Conservation (phyloP, 2,329 filamentous ascomycete species). For the Diaporthe batatas region DNA sequence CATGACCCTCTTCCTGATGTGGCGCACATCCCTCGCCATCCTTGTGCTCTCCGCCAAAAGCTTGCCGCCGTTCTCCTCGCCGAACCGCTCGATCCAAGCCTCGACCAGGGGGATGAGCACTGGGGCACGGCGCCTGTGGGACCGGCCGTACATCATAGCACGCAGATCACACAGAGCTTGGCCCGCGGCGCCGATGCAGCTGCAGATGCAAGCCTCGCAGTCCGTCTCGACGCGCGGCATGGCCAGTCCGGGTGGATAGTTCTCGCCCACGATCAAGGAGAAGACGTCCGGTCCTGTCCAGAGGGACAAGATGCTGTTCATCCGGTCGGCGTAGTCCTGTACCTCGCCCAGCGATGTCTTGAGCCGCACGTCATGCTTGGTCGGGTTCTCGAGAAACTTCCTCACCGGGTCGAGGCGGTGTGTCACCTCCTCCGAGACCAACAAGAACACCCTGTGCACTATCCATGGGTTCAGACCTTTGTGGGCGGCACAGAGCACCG, state of each 20-base stretch:
- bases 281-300: conserved; percentile 41
- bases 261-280: conserved; percentile 40
- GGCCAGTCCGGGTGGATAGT: conserved; percentile 42
- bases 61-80: conserved; percentile 6
- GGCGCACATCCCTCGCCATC: conserved; percentile 35
- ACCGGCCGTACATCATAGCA: conserved; percentile 57
- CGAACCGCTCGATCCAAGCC: conserved; percentile 57
- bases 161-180: conserved; percentile 60
- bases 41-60: conserved; percentile 29
- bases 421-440: conserved; percentile 58
- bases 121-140: conserved; percentile 47
- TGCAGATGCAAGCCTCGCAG: conserved; percentile 68
- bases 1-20: conserved; percentile 16
- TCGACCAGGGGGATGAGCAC: conserved; percentile 57
- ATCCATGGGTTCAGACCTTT: conserved; percentile 44
- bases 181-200: conserved; percentile 60
- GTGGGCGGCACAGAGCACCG: conserved; percentile 45
- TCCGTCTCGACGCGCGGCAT: conserved; percentile 50
- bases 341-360: conserved; percentile 38
- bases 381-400: conserved; percentile 39
- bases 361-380: conserved; percentile 39
- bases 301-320: conserved; percentile 36
- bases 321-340: conserved; percentile 49
- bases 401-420: conserved; percentile 50
- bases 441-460: conserved; percentile 56